A percentile compares a stretch with the other conserved stretches of the same genome.
Conservation (phyloP, 2,329 filamentous ascomycete genomes). For the Ascochyta viciae-villosae region DNA sequence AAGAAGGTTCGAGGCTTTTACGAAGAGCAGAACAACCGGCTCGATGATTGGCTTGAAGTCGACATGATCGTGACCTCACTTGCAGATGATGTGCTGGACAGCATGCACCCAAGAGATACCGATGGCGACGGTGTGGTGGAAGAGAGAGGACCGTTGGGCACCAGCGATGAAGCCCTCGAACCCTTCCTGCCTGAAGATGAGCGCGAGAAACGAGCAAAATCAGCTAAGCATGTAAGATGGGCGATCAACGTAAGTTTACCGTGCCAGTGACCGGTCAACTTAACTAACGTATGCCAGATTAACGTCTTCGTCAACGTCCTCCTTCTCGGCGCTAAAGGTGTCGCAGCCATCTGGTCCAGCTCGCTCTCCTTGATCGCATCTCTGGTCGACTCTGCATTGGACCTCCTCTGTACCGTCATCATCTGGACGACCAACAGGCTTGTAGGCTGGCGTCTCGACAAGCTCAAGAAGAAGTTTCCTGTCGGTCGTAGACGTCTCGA, state of each 20-base stretch:
- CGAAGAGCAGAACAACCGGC: conserved; percentile 59
- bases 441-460: conserved; percentile 63
- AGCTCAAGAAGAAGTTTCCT: conserved; percentile 63
- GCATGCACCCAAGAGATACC: conserved; percentile 62
- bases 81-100: conserved; percentile 66
- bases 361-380: conserved; percentile 69
- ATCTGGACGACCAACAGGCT: conserved; percentile 67
- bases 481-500: conserved; percentile 61
- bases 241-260: conserved; percentile 58
- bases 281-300: conserved; percentile 47
- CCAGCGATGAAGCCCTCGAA: conserved; percentile 59
- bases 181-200: conserved; percentile 64
- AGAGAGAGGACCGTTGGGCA: conserved; percentile 59
- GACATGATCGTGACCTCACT: conserved; percentile 64
- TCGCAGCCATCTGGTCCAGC: conserved; percentile 62
- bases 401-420: conserved; percentile 66
- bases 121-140: conserved; percentile 65
- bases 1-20: conserved; percentile 62
- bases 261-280: background rate
- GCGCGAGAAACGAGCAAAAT: conserved; percentile 56
- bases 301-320: conserved; percentile 68
- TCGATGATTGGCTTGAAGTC: conserved; percentile 67
- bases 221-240: conserved; percentile 59
- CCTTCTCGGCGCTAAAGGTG: conserved; percentile 62
- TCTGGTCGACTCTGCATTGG: conserved; percentile 67